phyloP scores from a whole-genome alignment of 2,329 filamentous ascomycete genomes.

The Thelonectria blattea region DNA sequence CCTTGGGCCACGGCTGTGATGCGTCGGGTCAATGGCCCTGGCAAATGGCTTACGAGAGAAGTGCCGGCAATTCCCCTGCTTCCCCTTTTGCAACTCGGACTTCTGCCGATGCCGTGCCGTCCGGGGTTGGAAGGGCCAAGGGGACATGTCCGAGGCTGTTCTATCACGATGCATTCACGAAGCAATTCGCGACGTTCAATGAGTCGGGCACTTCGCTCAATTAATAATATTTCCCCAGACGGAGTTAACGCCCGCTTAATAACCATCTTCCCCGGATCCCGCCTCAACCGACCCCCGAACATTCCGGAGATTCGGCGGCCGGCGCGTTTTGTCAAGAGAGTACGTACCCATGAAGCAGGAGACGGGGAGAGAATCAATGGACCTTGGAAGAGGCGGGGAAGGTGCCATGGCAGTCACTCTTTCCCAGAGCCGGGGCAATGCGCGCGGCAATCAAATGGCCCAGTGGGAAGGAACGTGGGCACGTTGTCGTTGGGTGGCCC shows the following conservation, averaged over 20 bases:
- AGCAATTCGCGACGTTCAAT: too few relatives aligned
- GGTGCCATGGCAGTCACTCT: background rate
- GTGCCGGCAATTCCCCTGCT: slow-evolving; percentile 15
- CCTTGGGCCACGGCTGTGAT: background rate
- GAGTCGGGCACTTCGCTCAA: background rate
- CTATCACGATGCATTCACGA: background rate
- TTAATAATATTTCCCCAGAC: background rate
- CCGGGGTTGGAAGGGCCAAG: background rate
- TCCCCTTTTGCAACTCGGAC: slow-evolving; percentile 7
- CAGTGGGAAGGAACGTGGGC: slow-evolving; percentile 7
- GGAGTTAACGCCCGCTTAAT: slow-evolving; percentile 9
- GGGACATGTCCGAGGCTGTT: background rate
- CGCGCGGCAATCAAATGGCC: background rate
- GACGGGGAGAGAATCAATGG: background rate
- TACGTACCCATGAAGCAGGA: background rate
- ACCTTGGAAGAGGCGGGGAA: background rate
- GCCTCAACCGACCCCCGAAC: background rate
- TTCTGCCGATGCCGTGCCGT: background rate
- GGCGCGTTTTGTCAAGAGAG: slow-evolving; percentile 2
- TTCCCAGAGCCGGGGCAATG: background rate
- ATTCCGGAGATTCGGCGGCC: slow-evolving; percentile 13
- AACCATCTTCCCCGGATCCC: background rate
- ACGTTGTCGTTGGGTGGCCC: slow-evolving; percentile 10
- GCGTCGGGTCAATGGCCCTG: background rate
- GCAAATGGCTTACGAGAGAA: background rate